phyloP scores from a whole-genome alignment of 495 filamentous ascomycete species.

The Oidiodendron maius region DNA sequence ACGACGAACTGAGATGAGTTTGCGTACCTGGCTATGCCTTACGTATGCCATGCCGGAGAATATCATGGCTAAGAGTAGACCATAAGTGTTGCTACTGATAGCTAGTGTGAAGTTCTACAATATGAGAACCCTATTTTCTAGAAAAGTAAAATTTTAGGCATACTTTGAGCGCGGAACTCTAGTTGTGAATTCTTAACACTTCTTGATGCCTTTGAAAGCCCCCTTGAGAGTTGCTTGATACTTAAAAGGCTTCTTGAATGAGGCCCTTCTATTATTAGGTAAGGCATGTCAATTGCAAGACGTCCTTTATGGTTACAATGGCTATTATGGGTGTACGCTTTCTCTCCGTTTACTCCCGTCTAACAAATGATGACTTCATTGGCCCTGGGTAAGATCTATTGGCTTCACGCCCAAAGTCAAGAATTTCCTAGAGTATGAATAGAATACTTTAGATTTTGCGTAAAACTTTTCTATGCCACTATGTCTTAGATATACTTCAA shows the following conservation, averaged over 20 bases:
- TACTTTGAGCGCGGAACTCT: conserved; percentile 10
- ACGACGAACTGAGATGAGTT: conserved; percentile 26
- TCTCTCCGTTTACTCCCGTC: too few species aligned
- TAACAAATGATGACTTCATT: too few species aligned
- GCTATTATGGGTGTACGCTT: too few species aligned
- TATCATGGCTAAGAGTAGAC: conserved; percentile 22
- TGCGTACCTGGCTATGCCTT: conserved; percentile 34
- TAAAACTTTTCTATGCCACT: too few species aligned
- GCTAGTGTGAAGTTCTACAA: conserved; percentile 30
- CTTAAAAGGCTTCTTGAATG: conserved; percentile 5
- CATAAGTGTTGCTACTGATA: conserved; percentile 28
- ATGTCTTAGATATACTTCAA: too few species aligned
- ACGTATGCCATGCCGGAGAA: conserved; percentile 35
- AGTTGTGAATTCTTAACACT: conserved; percentile 14
- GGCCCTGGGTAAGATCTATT: too few species aligned
- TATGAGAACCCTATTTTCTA: conserved; percentile 23
- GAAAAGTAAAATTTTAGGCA: conserved; percentile 14
- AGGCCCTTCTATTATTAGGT: too few species aligned
- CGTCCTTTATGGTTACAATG: too few species aligned
- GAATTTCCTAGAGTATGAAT: too few species aligned
- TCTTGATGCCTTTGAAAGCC: conserved; percentile 19
- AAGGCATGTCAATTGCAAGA: too few species aligned
- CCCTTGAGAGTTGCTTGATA: neutral
- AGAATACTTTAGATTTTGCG: too few species aligned
- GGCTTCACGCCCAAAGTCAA: too few species aligned